Evolutionary conservation across 148 eudicot species (phyloP).

Genomic region (Cornus florida): DNA sequence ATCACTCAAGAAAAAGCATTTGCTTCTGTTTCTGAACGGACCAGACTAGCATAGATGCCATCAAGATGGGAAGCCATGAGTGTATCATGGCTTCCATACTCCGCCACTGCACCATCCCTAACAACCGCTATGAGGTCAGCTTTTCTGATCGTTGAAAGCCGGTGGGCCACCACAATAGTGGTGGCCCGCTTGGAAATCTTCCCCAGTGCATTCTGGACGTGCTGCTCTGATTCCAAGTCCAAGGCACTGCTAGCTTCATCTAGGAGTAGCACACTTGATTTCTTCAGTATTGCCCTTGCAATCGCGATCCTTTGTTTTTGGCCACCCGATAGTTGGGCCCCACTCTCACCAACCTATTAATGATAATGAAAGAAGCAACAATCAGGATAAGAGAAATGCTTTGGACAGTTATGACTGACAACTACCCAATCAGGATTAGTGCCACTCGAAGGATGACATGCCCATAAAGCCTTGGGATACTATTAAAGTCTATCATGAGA

Average conservation of each 20-base stretch:
- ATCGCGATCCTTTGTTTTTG: conserved; percentile 56
- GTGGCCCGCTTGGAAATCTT: conserved; percentile 44
- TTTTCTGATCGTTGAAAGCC: conserved; percentile 51
- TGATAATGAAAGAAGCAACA: not conserved
- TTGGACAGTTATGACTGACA: no score
- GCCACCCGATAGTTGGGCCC: conserved; percentile 52
- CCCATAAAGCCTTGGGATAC: no score
- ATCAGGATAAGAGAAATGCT: no score
- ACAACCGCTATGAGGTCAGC: conserved; percentile 44
- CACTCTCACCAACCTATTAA: conserved; percentile 49
- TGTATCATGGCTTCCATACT: conserved; percentile 43
- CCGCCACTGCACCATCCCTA: conserved; percentile 36
- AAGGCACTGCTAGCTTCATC: conserved; percentile 62
- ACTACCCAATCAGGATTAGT: no score
- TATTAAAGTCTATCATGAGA: no score
- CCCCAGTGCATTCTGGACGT: conserved; percentile 43
- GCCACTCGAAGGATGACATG: no score
- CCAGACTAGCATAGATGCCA: conserved; percentile 43
- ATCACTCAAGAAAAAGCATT: conserved; percentile 39
- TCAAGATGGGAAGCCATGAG: conserved; percentile 42
- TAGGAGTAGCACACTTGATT: conserved; percentile 36
- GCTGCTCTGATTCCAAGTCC: conserved; percentile 56
- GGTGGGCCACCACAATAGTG: conserved; percentile 53
- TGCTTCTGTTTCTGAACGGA: conserved; percentile 54
- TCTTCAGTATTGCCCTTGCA: conserved; percentile 51